Percentiles rank a stretch among this genome's conserved stretches.
Evolutionary conservation across 139 green algal species (phyloP).

Genomic region (Bryopsis sp.): DNA sequence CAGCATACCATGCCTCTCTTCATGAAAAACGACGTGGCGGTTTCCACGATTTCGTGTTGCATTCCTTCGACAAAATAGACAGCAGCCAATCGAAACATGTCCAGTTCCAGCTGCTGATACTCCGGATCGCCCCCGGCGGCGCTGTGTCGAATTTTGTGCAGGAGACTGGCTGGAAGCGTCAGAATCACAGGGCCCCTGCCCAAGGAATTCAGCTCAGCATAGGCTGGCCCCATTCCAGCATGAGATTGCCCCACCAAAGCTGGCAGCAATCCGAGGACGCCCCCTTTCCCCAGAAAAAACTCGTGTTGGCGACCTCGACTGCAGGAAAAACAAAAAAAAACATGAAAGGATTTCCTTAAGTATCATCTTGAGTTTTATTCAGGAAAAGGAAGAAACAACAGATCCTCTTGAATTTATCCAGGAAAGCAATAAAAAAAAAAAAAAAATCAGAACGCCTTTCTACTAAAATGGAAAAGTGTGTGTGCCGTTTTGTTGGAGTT

Average conservation of each 20-base stretch:
- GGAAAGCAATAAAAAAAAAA: too few relatives aligned
- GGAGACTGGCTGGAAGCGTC: neutral
- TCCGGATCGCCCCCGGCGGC: neutral
- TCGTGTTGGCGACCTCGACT: neutral
- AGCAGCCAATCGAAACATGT: neutral
- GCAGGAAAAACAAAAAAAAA: too few relatives aligned
- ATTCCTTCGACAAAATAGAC: neutral
- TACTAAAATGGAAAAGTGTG: too few relatives aligned
- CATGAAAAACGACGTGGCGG: too few relatives aligned
- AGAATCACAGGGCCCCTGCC: neutral
- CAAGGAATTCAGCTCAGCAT: neutral
- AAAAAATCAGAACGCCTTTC: too few relatives aligned
- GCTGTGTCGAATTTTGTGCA: neutral
- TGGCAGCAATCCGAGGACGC: neutral
- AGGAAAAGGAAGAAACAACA: too few relatives aligned
- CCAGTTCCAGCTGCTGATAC: neutral
- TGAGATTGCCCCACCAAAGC: neutral
- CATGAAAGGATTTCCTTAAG: too few relatives aligned
- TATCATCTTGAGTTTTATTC: too few relatives aligned
- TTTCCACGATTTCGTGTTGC: neutral
- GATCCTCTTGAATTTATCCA: too few relatives aligned
- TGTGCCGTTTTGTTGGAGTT: too few relatives aligned
- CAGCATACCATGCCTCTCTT: too few relatives aligned
- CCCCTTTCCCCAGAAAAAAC: neutral
- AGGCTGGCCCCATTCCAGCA: neutral